Evolutionary conservation across 192 early-diverging fungal genomes (phyloP), one percentile per base, ranked within the genome.

Genomic region (Powellomyces hirtus): DNA sequence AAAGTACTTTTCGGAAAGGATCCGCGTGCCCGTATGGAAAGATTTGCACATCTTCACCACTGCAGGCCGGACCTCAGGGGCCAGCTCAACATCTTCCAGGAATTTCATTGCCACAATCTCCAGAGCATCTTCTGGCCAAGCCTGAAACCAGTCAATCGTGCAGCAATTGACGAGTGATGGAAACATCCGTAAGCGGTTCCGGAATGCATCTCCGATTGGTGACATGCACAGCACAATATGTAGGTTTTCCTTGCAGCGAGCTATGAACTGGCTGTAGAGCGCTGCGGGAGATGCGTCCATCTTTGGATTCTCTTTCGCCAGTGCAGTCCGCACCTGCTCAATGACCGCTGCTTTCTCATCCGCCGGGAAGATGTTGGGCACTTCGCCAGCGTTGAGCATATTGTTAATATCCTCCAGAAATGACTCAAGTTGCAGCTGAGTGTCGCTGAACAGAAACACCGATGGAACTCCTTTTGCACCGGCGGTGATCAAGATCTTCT

Each of bases 91-190:
- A 33, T 86, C 81, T 65, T 86, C 84, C 49, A 86, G 53, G 71
- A 86, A 86, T 45, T 74, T 79, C 33, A 55, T 62, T 11, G 84
- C 81, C 0, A 86, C 84, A 66, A 85, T 82, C 61, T 84, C 76
- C 26, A 86, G 70, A 10, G 84, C 84, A 69, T 86, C 84, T 42
- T 86, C 83, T 26, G 84, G 84, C 84, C 84, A 86, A 26, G 79
- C 82, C 58, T 86, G 82, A 71, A 86, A 86, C 84, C 84, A 86
- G 62, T 86, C 84, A 58, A 86, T 86, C 10, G 84, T 86, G 64
- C 84, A 86, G 63, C 84, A 86, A 62, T 86, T 86, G 11, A 86
- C 84, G 0, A 86, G 68, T 13, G 80, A 80, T 24, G 84, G 84
- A 63, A 86, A 86, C 84, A 86, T 86, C 26, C 82, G 58, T 35